Percentiles rank a stretch among this genome's conserved stretches.
phyloP scores from a whole-genome alignment of 257 asterid genomes.

The Penstemon newberryi region DNA sequence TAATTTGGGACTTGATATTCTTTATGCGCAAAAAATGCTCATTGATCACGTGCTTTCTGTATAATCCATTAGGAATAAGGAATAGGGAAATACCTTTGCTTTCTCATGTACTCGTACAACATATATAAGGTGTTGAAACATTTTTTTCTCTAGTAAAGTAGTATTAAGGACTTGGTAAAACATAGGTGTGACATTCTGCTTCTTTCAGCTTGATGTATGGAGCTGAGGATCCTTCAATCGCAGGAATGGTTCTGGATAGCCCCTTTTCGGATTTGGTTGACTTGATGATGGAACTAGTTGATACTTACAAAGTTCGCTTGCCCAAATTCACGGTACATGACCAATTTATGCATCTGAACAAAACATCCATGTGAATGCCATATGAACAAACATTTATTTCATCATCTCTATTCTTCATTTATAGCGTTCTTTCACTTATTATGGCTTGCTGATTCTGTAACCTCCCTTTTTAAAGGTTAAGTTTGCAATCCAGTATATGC shows the following conservation, averaged over 20 bases:
- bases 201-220: conserved; percentile 90
- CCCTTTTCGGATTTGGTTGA: conserved; percentile 93
- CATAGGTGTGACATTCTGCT: conserved; percentile 26
- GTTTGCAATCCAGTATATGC: conserved; percentile 87
- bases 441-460: conserved; percentile 1
- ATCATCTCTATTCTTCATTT: conserved; percentile 5
- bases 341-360: conserved; percentile 15
- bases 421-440: conserved; percentile 14
- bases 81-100: background rate
- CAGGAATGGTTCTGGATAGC: conserved; percentile 97
- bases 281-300: conserved; percentile 96
- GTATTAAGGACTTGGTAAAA: background rate
- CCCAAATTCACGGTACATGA: conserved; percentile 87
- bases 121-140: background rate
- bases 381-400: conserved; percentile 14
- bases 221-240: conserved; percentile 97
- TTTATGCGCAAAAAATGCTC: background rate
- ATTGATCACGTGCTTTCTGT: background rate
- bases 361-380: background rate
- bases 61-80: conserved; percentile 1
- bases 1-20: background rate
- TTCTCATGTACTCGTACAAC: background rate
- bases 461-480: conserved; percentile 57
- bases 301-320: conserved; percentile 81
- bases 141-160: conserved; percentile 5